phyloP scores from a whole-genome alignment of 352 stramenopile species.

The Phytophthora lateralis region DNA sequence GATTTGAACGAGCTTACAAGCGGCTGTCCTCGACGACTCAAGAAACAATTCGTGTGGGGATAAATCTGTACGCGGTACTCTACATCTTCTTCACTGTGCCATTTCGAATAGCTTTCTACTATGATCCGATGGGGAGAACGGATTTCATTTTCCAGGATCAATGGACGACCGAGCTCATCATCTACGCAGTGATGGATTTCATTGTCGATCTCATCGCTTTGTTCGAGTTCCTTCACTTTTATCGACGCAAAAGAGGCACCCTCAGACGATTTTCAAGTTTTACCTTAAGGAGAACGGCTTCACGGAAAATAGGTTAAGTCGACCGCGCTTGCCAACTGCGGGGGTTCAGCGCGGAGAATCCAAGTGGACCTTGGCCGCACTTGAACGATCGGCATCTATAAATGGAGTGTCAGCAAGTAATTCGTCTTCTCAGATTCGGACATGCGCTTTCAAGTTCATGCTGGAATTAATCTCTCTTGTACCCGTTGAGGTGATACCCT shows the following conservation, averaged over 20 bases:
- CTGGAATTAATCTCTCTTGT: constrained; percentile 60
- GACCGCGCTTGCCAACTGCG: not conserved
- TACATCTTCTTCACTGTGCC: constrained; percentile 30
- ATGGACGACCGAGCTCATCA: constrained; percentile 25
- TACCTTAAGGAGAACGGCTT: not conserved
- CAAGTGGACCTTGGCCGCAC: constrained; percentile 28
- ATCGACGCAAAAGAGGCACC: constrained; percentile 8
- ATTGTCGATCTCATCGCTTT: constrained; percentile 20
- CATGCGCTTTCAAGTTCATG: constrained; percentile 40
- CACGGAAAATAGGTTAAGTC: not conserved
- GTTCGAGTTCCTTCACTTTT: constrained; percentile 21
- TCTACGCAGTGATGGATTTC: constrained; percentile 13
- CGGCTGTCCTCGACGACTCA: constrained; percentile 18
- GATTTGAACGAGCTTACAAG: constrained; percentile 9
- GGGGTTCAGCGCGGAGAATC: constrained; percentile 1
- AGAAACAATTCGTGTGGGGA: constrained; percentile 9
- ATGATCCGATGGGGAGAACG: constrained; percentile 6
- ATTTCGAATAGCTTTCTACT: constrained; percentile 33
- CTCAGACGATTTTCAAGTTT: constrained; percentile 15
- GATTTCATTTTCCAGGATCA: not conserved
- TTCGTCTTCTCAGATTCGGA: not conserved
- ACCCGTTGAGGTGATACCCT: constrained; percentile 57
- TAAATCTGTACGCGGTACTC: constrained; percentile 24
- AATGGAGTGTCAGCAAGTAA: constrained; percentile 2
- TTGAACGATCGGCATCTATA: not conserved